Percentiles rank a stretch among this genome's conserved stretches.
Conservation (phyloP, 352 stramenopile species). For the Thalassiosira hispida region DNA sequence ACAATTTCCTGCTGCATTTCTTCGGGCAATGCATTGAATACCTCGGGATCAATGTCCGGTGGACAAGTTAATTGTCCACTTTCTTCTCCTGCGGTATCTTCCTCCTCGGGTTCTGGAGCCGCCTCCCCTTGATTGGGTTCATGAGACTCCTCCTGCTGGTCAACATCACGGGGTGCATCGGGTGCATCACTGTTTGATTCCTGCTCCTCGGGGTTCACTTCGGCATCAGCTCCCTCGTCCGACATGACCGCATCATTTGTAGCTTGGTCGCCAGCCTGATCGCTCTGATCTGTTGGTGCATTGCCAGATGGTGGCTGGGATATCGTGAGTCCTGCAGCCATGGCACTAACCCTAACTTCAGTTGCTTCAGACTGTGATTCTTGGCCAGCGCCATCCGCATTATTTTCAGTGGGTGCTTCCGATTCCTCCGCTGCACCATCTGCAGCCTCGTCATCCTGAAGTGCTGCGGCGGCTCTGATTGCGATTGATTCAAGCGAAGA, state of each 20-base stretch:
- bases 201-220: neutral
- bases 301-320: conserved; percentile 34
- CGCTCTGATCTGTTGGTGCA: conserved; percentile 19
- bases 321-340: conserved; percentile 32
- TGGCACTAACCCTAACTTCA: conserved; percentile 27
- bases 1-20: conserved; percentile 98
- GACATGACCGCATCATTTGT: conserved; percentile 8
- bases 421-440: conserved; percentile 22
- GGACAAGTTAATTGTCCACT: conserved; percentile 84
- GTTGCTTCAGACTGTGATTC: conserved; percentile 15
- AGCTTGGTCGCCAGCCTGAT: neutral
- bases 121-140: conserved; percentile 27
- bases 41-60: conserved; percentile 95
- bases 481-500: conserved; percentile 6
- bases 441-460: neutral
- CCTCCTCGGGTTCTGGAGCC: conserved; percentile 27
- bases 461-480: neutral
- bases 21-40: conserved; percentile 93
- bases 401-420: conserved; percentile 11
- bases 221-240: neutral
- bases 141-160: neutral
- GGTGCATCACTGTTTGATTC: neutral
- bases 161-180: neutral
- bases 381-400: conserved; percentile 3
- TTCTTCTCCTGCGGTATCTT: conserved; percentile 49